These are phyloP conservation scores for Fusarium sacchari DNA, from an alignment of 2,329 filamentous ascomycete species.

Conservation along the genomic window DNA sequence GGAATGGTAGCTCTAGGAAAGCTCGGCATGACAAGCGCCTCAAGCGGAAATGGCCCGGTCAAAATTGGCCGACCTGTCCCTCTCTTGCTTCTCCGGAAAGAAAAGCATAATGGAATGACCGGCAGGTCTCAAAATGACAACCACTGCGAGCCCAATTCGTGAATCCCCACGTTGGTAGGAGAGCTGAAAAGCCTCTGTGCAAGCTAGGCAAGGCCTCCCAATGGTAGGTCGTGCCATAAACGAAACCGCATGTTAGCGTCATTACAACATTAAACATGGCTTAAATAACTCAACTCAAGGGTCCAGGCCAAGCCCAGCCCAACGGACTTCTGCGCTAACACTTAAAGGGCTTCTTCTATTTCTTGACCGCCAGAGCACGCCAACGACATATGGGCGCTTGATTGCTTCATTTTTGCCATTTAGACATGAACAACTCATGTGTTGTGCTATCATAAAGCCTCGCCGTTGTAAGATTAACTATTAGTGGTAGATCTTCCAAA, in stretches of 20 bases:
- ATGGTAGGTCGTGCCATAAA: conserved; percentile 6
- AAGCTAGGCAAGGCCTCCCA: background rate
- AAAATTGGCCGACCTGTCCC: conserved; percentile 7
- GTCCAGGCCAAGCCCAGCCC: conserved; percentile 28
- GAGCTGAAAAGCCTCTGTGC: conserved; percentile 10
- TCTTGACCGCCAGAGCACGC: conserved; percentile 25
- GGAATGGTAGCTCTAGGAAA: conserved; percentile 23
- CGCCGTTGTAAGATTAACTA: background rate
- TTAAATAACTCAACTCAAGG: conserved; percentile 28
- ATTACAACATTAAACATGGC: conserved; percentile 12
- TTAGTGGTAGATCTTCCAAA: conserved; percentile 10
- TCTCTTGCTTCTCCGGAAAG: background rate
- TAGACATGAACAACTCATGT: background rate
- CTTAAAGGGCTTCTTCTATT: conserved; percentile 1
- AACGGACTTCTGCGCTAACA: conserved; percentile 12
- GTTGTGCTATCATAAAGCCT: background rate
- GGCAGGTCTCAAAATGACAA: conserved; percentile 10
- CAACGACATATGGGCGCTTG: background rate
- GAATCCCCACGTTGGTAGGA: background rate
- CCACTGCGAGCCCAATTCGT: conserved; percentile 8
- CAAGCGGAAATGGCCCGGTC: conserved; percentile 24
- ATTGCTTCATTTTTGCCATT: background rate
- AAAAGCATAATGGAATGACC: background rate
- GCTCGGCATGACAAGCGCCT: conserved; percentile 38
- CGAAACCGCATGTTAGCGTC: conserved; percentile 4